phyloP scores from a whole-genome alignment of 805 yeast genomes.

The Saturnispora halmiae region DNA sequence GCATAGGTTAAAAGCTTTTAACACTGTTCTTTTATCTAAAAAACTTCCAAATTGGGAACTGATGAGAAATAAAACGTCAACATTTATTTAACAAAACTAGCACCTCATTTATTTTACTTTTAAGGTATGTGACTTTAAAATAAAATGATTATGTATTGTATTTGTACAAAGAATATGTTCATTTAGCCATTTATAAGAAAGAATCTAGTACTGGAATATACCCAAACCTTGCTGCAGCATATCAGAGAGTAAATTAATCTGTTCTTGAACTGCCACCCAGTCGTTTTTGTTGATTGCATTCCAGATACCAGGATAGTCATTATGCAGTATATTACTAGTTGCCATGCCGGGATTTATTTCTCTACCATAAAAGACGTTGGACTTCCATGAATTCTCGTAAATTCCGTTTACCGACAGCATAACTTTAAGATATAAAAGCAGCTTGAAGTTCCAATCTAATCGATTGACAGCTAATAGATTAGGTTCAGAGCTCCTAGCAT shows the following conservation, averaged over 20 bases:
- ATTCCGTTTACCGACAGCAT: slow-evolving; percentile 40
- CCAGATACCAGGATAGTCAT: slow-evolving; percentile 68
- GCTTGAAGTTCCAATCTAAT: slow-evolving; percentile 71
- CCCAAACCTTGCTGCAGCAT: slow-evolving; percentile 24
- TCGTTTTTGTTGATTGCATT: slow-evolving; percentile 49
- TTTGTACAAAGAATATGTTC: too few relatives aligned
- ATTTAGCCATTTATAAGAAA: too few relatives aligned
- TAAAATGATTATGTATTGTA: too few relatives aligned
- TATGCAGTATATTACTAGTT: slow-evolving; percentile 49
- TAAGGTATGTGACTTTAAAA: too few relatives aligned
- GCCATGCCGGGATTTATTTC: slow-evolving; percentile 43
- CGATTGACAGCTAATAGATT: slow-evolving; percentile 61
- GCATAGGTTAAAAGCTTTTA: not conserved
- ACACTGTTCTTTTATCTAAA: too few relatives aligned
- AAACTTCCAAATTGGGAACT: not conserved
- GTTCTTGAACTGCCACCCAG: slow-evolving; percentile 45
- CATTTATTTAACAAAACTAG: too few relatives aligned
- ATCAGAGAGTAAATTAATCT: slow-evolving; percentile 37
- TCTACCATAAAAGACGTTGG: slow-evolving; percentile 63
- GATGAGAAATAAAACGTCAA: too few relatives aligned
- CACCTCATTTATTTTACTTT: too few relatives aligned
- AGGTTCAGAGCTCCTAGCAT: slow-evolving; percentile 60
- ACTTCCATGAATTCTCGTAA: slow-evolving; percentile 51
- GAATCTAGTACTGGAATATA: slow-evolving; percentile 15
- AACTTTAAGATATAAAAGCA: slow-evolving; percentile 45